Conservation (phyloP, 75 land plant species). For the Picea glauca region DNA sequence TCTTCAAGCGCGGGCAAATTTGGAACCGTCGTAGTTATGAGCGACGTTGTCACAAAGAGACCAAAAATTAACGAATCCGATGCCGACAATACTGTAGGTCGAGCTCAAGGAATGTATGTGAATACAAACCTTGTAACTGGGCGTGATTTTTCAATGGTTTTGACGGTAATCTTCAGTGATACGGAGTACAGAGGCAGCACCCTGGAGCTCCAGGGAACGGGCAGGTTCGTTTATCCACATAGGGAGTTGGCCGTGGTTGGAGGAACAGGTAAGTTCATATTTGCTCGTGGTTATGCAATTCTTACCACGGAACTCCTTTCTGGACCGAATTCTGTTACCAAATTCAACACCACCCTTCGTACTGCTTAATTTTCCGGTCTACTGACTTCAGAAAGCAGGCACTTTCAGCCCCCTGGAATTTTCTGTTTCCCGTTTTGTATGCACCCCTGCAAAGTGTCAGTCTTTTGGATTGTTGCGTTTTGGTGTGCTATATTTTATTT, state of each 20-base stretch:
- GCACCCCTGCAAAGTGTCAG: too few relatives aligned
- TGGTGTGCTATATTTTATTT: too few relatives aligned
- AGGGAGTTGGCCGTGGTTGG: constrained; percentile 21
- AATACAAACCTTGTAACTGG: background rate
- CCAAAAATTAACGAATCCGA: too few relatives aligned
- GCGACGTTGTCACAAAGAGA: background rate
- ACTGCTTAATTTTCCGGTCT: too few relatives aligned
- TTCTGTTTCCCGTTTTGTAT: too few relatives aligned
- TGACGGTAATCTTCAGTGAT: background rate
- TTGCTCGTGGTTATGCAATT: constrained; percentile 14
- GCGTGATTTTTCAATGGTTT: too few relatives aligned
- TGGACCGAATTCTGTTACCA: too few relatives aligned
- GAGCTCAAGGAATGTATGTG: background rate
- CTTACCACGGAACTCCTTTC: too few relatives aligned
- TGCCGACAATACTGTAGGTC: background rate
- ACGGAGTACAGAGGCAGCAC: constrained; percentile 10
- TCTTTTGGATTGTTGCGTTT: too few relatives aligned
- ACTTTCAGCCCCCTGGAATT: too few relatives aligned
- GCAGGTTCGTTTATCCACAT: background rate
- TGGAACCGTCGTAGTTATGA: background rate
- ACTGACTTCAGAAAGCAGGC: too few relatives aligned
- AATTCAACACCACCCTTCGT: too few relatives aligned
- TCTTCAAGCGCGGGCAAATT: background rate
- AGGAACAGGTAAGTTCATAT: constrained; percentile 21
- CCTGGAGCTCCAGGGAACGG: constrained; percentile 22